Base-by-base conservation (phyloP, 2,329 filamentous ascomycete species). In the Cryphonectria parasitica region DNA sequence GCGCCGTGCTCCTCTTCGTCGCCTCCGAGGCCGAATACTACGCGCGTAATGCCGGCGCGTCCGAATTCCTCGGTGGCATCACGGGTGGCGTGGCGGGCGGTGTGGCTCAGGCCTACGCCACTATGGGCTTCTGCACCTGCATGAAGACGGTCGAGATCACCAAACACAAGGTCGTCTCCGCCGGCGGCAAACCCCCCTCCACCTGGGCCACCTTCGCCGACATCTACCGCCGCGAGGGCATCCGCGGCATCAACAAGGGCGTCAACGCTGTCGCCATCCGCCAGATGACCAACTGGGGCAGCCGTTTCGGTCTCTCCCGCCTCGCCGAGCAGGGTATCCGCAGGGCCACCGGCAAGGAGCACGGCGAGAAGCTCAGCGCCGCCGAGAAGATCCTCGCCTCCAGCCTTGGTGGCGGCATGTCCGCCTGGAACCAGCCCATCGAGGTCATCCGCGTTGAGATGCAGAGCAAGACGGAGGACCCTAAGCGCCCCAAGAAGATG, bases 141-240 rank as follows among this genome's bases (percentile, higher is more conserved):
- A 99, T 99, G 96, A 99, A 99, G 91, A 99, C 96, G 74, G 96
- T 98, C 76, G 96, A 99, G 84, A 99, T 99, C 84, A 99, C 96
- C 80, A 97, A 98, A 86, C 92, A 96, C 88, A 98, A 98, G 89
- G 87, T 96, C 79, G 94, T 93, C 19, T 91, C 93, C 45, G 76
- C 90, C 60, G 96, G 96, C 77, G 89, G 91, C 75, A 93, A 94
- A 85, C 93, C 94, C 34, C 92, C 90, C n/a, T 90, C 93, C 78
- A 98, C 96, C 75, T 97, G 97, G 82, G 88, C 90, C 77, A 98
- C 96, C 71, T 99, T 99, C 83, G 96, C 95, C 91, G 91, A 93
- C 80, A 99, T 99, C 83, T 99, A 97, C 87, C 92, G 93, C 80
- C 89, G 90, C 79, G 96, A 99, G 83, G 96, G 96, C 78, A 93